These are phyloP conservation scores for Entophlyctis luteolus DNA, from an alignment of 192 early-diverging fungal genomes.

Conservation along the genomic window DNA sequence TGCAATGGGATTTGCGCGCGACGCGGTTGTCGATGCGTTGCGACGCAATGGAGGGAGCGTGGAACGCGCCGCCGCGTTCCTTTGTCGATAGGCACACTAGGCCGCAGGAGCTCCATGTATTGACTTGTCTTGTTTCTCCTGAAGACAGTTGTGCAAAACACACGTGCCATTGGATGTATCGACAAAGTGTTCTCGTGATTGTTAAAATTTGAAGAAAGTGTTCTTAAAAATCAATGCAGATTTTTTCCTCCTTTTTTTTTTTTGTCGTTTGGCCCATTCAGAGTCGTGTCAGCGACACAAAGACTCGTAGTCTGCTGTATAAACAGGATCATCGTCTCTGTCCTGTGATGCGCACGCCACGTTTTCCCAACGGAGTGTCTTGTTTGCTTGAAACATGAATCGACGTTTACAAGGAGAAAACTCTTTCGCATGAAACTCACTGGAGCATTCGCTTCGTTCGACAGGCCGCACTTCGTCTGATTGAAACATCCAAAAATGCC, in stretches of 20 bases:
- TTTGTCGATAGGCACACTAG: background rate
- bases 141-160: too few species aligned
- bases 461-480: slow-evolving; percentile 41
- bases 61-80: slow-evolving; percentile 13
- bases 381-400: background rate
- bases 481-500: slow-evolving; percentile 57
- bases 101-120: too few species aligned
- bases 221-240: too few species aligned
- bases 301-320: background rate
- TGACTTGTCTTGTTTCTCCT: too few species aligned
- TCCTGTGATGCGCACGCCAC: slow-evolving; percentile 15
- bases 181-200: too few species aligned
- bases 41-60: slow-evolving; percentile 14
- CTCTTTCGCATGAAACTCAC: background rate
- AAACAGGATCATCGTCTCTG: background rate
- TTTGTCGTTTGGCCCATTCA: background rate
- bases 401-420: background rate
- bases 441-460: slow-evolving; percentile 24
- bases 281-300: background rate
- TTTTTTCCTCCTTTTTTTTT: background rate
- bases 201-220: too few species aligned
- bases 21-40: slow-evolving; percentile 16
- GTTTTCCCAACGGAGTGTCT: slow-evolving; percentile 29
- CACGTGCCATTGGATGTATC: too few species aligned
- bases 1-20: slow-evolving; percentile 27